These are phyloP conservation scores for Psilocybe subaeruginosa DNA, from an alignment of 768 basidiomycete species.

Conservation along the genomic window DNA sequence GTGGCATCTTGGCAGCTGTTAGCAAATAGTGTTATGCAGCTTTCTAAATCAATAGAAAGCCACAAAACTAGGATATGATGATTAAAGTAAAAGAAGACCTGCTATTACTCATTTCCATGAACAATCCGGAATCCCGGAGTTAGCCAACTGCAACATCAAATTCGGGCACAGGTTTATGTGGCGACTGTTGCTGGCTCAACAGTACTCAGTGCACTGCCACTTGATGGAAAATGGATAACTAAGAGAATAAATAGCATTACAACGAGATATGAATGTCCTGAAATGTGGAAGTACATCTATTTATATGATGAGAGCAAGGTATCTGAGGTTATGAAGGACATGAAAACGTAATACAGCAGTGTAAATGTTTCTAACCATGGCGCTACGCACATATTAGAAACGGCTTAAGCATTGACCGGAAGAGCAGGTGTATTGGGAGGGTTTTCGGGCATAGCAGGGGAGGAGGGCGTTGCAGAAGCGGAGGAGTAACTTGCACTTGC, in stretches of 20 bases:
- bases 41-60: slow-evolving; percentile 4
- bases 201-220: background rate
- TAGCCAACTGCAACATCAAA: background rate
- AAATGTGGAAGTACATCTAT: too few species aligned
- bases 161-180: background rate
- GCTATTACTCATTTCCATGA: background rate
- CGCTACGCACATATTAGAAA: background rate
- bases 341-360: too few species aligned
- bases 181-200: background rate
- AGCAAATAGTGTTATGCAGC: background rate
- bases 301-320: too few species aligned
- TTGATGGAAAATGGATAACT: background rate
- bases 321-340: too few species aligned
- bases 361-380: too few species aligned
- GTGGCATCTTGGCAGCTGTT: slow-evolving; percentile 34
- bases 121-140: background rate
- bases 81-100: background rate
- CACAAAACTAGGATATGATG: background rate
- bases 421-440: slow-evolving; percentile 23
- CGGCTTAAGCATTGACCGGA: background rate
- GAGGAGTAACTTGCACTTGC: background rate
- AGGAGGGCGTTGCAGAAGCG: slow-evolving; percentile 11
- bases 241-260: too few species aligned
- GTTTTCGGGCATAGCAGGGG: slow-evolving; percentile 16
- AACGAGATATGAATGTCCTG: too few species aligned